Base-by-base conservation (phyloP, 1,139 yeast genomes). In the Suhomyces bokatorum region DNA sequence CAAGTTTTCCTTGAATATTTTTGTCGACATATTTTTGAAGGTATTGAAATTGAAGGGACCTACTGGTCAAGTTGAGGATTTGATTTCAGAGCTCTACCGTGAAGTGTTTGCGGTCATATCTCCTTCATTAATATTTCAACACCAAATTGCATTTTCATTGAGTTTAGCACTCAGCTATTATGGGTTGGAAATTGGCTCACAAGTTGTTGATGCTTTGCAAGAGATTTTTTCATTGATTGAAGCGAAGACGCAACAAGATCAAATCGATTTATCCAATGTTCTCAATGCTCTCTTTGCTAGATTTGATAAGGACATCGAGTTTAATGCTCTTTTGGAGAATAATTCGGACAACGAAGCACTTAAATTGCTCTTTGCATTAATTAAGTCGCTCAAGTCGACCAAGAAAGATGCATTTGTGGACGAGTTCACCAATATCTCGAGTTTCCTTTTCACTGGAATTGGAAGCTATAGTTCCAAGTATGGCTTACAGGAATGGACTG, bases 1-100 rank as follows among this genome's bases (percentile, higher is more conserved):
- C 60, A 77, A 75, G 39, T 82, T 85, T 55, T 70, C 91, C 0
- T 64, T 83, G 36, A 66, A 71, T 6, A 70, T 68, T 16, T 79
- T 80, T 50, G 59, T 77, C 41, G 51, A 56, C 0, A 64, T 78
- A 6, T 74, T 83, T 42, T 48, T 55, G 11, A 47, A 48, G 0
- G 75, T 79, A 0, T 66, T 87, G 40, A 35, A 44, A 1, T 28
- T 42, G 1, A 48, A 38, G 14, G 47, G 50, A 15, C 31, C 32
- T 9, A 32, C 15, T 6, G 38, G 33, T 12, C 29, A 16, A 3
- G 44, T 46, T 13, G 10, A 34, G 3, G 43, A 39, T 6, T 43
- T 52, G 15, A 38, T 53, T 2, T 52, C 62, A 39, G 62, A 44
- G 1, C 45, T 51, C 15, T 80, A 81, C 53, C 57, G 60, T 22